Conservation (phyloP, 139 green algal species). For the Zygnema circumcarinatum region DNA sequence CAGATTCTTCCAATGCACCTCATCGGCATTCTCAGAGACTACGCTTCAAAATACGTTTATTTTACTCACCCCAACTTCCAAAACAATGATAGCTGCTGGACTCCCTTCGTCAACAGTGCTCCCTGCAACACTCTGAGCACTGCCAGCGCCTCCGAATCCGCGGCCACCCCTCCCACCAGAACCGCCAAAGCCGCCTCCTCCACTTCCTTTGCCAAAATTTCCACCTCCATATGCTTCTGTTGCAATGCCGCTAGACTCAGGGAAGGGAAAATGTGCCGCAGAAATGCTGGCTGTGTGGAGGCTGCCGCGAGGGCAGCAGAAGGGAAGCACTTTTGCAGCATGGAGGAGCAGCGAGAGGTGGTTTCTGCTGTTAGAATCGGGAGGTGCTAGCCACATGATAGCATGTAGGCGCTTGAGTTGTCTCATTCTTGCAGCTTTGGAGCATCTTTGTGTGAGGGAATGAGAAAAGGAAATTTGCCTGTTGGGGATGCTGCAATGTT, state of each 20-base stretch:
- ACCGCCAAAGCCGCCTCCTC: neutral
- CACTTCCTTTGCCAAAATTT: neutral
- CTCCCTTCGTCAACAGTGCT: neutral
- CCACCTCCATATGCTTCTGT: neutral
- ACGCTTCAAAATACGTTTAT: neutral
- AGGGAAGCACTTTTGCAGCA: neutral
- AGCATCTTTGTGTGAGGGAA: too few relatives aligned
- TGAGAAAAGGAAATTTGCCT: neutral
- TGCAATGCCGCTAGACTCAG: neutral
- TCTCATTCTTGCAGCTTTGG: neutral
- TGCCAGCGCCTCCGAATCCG: neutral
- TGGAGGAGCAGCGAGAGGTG: neutral
- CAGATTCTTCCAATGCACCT: too few relatives aligned
- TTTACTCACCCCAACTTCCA: constrained; percentile 21
- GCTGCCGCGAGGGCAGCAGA: neutral
- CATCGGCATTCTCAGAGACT: too few relatives aligned
- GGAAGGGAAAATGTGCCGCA: neutral
- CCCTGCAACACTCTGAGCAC: constrained; percentile 1
- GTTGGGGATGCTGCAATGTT: neutral
- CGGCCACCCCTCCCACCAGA: neutral
- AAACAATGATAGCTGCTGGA: neutral
- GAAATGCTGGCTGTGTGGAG: constrained; percentile 16
- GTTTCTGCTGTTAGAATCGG: neutral
- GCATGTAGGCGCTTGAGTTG: neutral
- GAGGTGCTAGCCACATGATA: neutral